Evolutionary conservation across 345 rosid species (phyloP), one percentile per base, ranked within the genome.

Genomic region (Clausena lansium): DNA sequence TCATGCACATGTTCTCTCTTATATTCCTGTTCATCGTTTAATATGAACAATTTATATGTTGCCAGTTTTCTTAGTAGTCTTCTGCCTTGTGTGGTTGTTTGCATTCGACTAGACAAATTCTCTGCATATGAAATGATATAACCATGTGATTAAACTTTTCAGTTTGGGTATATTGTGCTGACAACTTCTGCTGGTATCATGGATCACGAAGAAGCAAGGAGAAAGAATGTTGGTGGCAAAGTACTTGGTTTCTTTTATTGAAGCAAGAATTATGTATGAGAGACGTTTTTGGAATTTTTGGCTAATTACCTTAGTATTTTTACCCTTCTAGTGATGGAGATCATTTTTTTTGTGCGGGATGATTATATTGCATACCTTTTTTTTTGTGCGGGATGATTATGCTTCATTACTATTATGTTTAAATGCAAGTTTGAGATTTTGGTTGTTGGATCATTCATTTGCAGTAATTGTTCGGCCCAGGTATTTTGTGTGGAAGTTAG

Each of bases 171-270:
- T 67, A 92, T 92, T 63, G 94, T 92, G 79, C 79, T 92, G 82
- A 92, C 97, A 4, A 92, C 97, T 60, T 92, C 97, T 25, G 94
- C 94, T 10, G 97, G 97, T 47, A 90, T 92, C 84, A 92, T 92
- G 97, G 97, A 92, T 84, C 97, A 92, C 22, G 97, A 92, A 81
- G 97, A 92, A 85, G 94, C 97, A 0, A 90, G 97, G 75, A 90
- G 97, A 79, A 92, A 92, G 91, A 92, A 92, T 62, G 97, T 89
- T 3, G 97, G 97, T 70, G 97, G 97, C 65, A 92, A 92, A 73
- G 91, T 92, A 54, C 93, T 90, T 52, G 97, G 97, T 24, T 92
- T 92, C 88, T 89, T 92, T 75, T 92, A 92, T 82, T 90, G 64
- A 78, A 67, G 78, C 57, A 65, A 74, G 55, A 38, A 8, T 25